These are phyloP conservation scores for Ceriops decandra DNA, from an alignment of 345 rosid genomes.

Conservation along the genomic window DNA sequence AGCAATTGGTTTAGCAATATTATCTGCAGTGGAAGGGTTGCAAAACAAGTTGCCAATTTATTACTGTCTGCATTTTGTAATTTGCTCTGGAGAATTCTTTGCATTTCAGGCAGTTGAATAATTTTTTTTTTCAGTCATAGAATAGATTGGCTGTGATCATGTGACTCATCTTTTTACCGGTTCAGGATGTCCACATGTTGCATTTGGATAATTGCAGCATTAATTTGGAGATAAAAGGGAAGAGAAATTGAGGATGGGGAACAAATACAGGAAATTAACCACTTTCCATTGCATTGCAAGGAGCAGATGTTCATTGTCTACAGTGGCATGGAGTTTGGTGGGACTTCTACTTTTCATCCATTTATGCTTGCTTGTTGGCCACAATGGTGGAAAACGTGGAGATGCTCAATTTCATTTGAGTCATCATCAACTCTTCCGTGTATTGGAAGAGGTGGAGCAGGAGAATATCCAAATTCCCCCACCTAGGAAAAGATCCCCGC, in stretches of 20 bases:
- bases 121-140: background rate
- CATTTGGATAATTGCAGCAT: constrained; percentile 54
- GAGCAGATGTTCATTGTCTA: constrained; percentile 56
- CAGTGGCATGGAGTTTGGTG: constrained; percentile 62
- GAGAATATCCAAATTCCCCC: constrained; percentile 74
- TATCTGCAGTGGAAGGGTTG: background rate
- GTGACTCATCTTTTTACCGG: constrained; percentile 24
- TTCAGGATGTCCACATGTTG: constrained; percentile 46
- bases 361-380: constrained; percentile 42
- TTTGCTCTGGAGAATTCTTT: background rate
- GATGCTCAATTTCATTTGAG: constrained; percentile 36
- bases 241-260: constrained; percentile 68
- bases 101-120: background rate
- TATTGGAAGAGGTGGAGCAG: constrained; percentile 74
- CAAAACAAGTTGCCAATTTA: background rate
- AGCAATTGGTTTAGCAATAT: background rate
- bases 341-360: constrained; percentile 65
- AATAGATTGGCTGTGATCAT: constrained; percentile 23
- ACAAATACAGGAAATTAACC: constrained; percentile 70
- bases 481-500: constrained; percentile 77
- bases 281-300: constrained; percentile 72
- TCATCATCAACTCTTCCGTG: constrained; percentile 45
- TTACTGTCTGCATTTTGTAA: background rate
- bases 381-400: constrained; percentile 33
- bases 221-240: constrained; percentile 51